These are phyloP conservation scores for Akanthomyces dipterigenus DNA, from an alignment of 2,329 filamentous ascomycete genomes.

Conservation along the genomic window DNA sequence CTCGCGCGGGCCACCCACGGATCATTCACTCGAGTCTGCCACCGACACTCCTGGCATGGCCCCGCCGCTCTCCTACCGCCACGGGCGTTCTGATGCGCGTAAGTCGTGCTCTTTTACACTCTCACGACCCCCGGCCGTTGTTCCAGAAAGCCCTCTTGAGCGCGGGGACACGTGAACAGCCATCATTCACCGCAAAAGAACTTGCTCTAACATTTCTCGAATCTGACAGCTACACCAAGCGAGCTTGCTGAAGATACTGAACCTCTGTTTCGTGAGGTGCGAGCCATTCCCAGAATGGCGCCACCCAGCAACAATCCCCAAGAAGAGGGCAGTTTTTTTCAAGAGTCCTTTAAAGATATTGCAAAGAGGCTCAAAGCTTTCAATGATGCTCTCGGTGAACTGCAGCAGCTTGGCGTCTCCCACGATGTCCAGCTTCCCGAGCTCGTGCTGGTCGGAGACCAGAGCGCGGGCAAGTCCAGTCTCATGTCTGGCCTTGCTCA, in stretches of 20 bases:
- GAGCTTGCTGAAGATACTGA: slow-evolving; percentile 27
- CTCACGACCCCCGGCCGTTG: neutral
- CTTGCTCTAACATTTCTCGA: neutral
- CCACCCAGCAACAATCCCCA: slow-evolving; percentile 20
- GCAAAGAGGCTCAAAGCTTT: slow-evolving; percentile 57
- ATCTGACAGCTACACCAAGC: slow-evolving; percentile 29
- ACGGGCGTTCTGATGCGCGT: slow-evolving; percentile 33
- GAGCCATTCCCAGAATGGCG: slow-evolving; percentile 21
- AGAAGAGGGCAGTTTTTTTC: slow-evolving; percentile 33
- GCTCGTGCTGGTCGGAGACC: slow-evolving; percentile 77
- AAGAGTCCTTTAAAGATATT: slow-evolving; percentile 44
- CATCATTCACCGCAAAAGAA: neutral
- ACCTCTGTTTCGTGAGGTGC: slow-evolving; percentile 32
- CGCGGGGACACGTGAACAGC: neutral
- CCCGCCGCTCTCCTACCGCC: slow-evolving; percentile 16
- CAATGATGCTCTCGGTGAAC: slow-evolving; percentile 58
- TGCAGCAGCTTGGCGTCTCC: slow-evolving; percentile 67
- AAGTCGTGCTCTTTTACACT: slow-evolving; percentile 17
- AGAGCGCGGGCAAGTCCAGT: slow-evolving; percentile 75
- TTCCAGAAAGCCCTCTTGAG: too few relatives aligned
- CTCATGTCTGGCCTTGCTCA: slow-evolving; percentile 59
- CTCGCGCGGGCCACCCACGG: neutral
- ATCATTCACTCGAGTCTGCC: slow-evolving; percentile 6
- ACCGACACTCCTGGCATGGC: slow-evolving; percentile 1
- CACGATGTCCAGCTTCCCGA: slow-evolving; percentile 67